Conservation (phyloP, 306 rosid species). For the Rosa rugosa region DNA sequence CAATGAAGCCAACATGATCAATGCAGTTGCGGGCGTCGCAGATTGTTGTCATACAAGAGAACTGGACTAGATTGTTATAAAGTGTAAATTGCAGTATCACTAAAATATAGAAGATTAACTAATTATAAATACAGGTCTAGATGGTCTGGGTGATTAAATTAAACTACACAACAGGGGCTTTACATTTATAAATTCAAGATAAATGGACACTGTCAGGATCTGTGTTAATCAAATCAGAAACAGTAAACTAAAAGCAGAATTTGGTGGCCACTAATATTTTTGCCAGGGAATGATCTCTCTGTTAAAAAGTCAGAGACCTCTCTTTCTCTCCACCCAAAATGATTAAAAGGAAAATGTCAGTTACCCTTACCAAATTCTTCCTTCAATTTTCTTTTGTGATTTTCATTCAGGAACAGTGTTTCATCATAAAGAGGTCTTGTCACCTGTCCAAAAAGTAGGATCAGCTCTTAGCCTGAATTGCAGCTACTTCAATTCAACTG, state of each 20-base stretch:
- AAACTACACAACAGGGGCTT: not conserved
- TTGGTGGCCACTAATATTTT: not conserved
- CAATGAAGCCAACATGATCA: not conserved
- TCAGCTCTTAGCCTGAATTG: conserved; percentile 32
- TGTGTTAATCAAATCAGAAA: no score
- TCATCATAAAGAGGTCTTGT: conserved; percentile 71
- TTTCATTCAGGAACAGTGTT: conserved; percentile 58
- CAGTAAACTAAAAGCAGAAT: not conserved
- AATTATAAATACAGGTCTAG: not conserved
- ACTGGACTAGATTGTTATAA: not conserved
- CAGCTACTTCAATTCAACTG: conserved; percentile 5
- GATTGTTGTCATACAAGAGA: not conserved
- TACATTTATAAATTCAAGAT: not conserved
- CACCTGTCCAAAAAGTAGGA: conserved; percentile 45
- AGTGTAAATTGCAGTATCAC: not conserved
- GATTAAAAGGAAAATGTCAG: conserved; percentile 17
- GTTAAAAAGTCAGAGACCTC: not conserved
- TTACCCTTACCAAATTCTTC: conserved; percentile 79
- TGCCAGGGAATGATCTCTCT: not conserved
- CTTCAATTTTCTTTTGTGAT: conserved; percentile 78
- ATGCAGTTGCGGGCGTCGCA: not conserved
- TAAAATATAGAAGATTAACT: not conserved
- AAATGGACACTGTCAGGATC: not conserved
- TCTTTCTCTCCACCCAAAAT: conserved; percentile 11
- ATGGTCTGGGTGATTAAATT: not conserved